These are phyloP conservation scores for Mycena albidolilacea DNA, from an alignment of 768 basidiomycete species.

Conservation along the genomic window DNA sequence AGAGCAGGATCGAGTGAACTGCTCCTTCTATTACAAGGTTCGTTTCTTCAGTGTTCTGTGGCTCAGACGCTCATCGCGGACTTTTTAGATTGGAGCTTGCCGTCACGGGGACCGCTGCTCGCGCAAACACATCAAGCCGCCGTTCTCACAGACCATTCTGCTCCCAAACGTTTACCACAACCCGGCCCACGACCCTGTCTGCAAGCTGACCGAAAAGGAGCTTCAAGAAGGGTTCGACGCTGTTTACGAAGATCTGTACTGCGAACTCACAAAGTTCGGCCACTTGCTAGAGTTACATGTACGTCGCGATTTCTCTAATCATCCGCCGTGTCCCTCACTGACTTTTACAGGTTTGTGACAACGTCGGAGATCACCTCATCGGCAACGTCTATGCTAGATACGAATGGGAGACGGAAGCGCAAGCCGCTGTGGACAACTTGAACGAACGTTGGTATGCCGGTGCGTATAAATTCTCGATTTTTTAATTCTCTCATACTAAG, in stretches of 20 bases:
- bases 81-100: conserved; percentile 92
- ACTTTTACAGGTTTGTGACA: conserved; percentile 87
- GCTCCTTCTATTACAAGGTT: conserved; percentile 97
- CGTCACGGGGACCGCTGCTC: conserved; percentile 99
- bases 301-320: conserved; percentile 46
- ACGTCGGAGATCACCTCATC: conserved; percentile 98
- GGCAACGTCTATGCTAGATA: conserved; percentile 98
- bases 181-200: conserved; percentile 93
- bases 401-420: conserved; percentile 99
- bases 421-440: conserved; percentile 90
- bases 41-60: conserved; percentile 21
- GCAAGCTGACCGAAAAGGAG: conserved; percentile 90
- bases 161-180: conserved; percentile 99
- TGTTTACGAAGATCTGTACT: conserved; percentile 96
- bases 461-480: conserved; percentile 53
- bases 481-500: conserved; percentile 30
- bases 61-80: conserved; percentile 31
- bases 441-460: conserved; percentile 99
- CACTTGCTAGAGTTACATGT: conserved; percentile 96
- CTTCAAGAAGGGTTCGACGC: conserved; percentile 94
- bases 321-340: conserved; percentile 20
- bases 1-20: conserved; percentile 96
- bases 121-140: conserved; percentile 97
- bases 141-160: conserved; percentile 97
- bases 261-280: conserved; percentile 95